These are phyloP conservation scores for Diaporthe amygdali DNA, from an alignment of 2,329 filamentous ascomycete species.

Conservation along the genomic window DNA sequence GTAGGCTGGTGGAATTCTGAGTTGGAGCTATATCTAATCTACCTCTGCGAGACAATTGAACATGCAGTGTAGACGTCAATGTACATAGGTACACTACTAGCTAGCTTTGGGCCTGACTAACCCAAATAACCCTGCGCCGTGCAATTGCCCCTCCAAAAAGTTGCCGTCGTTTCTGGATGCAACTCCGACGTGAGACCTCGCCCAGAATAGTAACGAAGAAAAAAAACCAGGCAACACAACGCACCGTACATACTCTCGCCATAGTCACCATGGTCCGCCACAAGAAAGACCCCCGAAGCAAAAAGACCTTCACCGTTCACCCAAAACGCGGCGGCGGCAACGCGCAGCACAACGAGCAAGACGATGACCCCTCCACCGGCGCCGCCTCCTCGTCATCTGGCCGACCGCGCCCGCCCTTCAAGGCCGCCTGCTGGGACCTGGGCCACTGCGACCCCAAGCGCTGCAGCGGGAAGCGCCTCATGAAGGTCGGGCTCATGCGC, in stretches of 20 bases:
- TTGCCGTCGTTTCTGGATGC: not conserved
- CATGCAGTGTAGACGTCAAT: too few relatives aligned
- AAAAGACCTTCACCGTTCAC: slow-evolving; percentile 37
- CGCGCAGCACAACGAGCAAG: slow-evolving; percentile 38
- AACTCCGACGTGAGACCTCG: not conserved
- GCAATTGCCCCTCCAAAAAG: slow-evolving; percentile 20
- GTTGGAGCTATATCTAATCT: too few relatives aligned
- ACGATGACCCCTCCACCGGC: slow-evolving; percentile 22
- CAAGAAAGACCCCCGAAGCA: slow-evolving; percentile 77
- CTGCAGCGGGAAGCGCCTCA: slow-evolving; percentile 94
- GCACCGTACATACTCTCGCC: not conserved
- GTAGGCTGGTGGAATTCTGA: too few relatives aligned
- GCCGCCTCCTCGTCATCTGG: slow-evolving; percentile 28
- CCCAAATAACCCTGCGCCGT: not conserved
- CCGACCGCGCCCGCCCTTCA: slow-evolving; percentile 65
- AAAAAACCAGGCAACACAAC: not conserved
- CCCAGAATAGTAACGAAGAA: not conserved
- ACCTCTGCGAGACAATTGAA: too few relatives aligned
- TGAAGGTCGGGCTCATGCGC: slow-evolving; percentile 91
- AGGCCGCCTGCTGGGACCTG: slow-evolving; percentile 96
- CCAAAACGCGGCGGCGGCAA: slow-evolving; percentile 37
- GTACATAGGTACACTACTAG: not conserved
- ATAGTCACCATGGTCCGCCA: slow-evolving; percentile 80
- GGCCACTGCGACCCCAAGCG: slow-evolving; percentile 97
- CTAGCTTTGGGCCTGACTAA: not conserved